Base-by-base conservation (phyloP, 2,329 filamentous ascomycete species). In the Paecilomyces niveus region DNA sequence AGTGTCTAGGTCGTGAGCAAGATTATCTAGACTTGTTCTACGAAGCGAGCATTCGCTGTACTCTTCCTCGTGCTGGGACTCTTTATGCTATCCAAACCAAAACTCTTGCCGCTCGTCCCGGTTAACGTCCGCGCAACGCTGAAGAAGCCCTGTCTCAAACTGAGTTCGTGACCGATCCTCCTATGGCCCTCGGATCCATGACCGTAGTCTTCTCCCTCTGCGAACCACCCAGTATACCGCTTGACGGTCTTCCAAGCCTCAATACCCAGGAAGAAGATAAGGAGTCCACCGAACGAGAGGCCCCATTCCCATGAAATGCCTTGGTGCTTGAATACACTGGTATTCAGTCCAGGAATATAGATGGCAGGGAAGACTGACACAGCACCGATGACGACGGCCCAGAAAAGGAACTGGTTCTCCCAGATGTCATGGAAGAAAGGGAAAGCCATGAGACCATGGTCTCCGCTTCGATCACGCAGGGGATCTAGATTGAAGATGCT, bases 331-430 rank as follows among this genome's bases (percentile, higher is more conserved):
- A 89, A 89, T 0, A 89, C 85, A 1, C 77, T 69, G 1, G 78
- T 76, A 68, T 88, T 88, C 56, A 89, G 77, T 11, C 81, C 83
- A 0, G 88, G 87, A 35, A 89, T 86, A 64, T 90, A 90, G 1
- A 86, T 74, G 0, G 82, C 80, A 0, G 83, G 83, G 59, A 86
- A 83, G 0, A 83, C 74, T 18, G 80, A 76, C 11, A 84, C 62
- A 56, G 80, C 80, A 6, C 83, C 84, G n/a, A 81, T 70, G 3
- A 81, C 71, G 33, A 88, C 81, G 15, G 85, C 80, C 79, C 82
- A 88, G 76, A 88, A 88, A 4, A 88, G 76, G 75, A 91, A 90
- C 67, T 85, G 79, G 74, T 90, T 91, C 58, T 80, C 76, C 86
- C 85, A 89, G 53, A 90, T 74, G 62, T 88, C 84, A 57, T 79